phyloP scores from a whole-genome alignment of 441 rosid genomes.

The Populus hybrid region DNA sequence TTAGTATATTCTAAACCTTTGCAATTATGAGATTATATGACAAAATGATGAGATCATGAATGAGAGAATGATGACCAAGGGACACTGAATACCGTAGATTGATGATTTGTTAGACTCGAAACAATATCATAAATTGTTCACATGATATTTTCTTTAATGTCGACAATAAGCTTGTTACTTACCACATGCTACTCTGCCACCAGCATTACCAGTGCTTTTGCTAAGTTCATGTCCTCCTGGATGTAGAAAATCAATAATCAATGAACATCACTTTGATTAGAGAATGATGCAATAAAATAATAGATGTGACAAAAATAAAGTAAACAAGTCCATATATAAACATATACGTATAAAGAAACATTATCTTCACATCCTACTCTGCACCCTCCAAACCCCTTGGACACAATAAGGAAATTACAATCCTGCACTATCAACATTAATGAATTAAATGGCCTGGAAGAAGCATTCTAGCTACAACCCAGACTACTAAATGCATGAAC shows the following conservation, averaged over 20 bases:
- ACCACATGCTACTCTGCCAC: constrained; percentile 87
- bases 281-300: not conserved
- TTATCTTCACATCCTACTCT: not conserved
- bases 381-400: too few species aligned
- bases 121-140: not conserved
- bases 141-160: not conserved
- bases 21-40: not conserved
- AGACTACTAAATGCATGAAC: not conserved
- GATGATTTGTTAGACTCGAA: not conserved
- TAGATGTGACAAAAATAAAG: not conserved
- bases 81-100: not conserved
- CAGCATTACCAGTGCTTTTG: constrained; percentile 82
- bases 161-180: constrained; percentile 14
- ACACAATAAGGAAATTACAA: too few species aligned
- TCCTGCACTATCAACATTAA: not conserved
- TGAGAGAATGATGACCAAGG: not conserved
- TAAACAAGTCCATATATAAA: not conserved
- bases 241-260: constrained; percentile 8
- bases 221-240: constrained; percentile 92
- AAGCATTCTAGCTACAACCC: not conserved
- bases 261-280: not conserved
- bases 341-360: not conserved
- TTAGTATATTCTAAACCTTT: not conserved
- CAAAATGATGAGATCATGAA: not conserved
- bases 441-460: not conserved